Base-by-base conservation (phyloP, 108 stramenopile species). In the Fragilaria crotonensis region DNA sequence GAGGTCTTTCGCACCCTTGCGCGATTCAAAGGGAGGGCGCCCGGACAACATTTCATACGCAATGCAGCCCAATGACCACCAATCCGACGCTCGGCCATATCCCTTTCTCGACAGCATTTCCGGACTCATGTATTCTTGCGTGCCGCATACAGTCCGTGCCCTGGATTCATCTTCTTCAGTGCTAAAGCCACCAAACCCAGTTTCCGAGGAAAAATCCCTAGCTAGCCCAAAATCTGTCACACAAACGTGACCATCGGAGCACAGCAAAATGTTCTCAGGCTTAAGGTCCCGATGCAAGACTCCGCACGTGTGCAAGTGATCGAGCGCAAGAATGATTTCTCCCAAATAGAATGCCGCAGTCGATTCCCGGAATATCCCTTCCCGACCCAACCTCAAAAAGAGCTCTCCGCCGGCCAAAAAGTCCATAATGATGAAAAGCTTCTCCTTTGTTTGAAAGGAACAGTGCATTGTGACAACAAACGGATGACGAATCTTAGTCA, bases 161-260 rank as follows among this genome's bases (percentile, higher is more conserved):
- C 83, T 59, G 26, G 62, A 63, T 31, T 81, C 78, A 7, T 77
- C 76, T 23, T 72, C 78, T 2, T 70, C 77, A 25, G 63, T 71
- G 26, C 52, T 56, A 19, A 27, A 46, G 0, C 65, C 73, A 2
- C 59, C 48, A 29, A 55, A 48, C 18, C 64, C 72, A 26, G 45
- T 41, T 33, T 36, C 45, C 41, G 61, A 60, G 57, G 31, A 60
- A 67, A 92, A 85, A 55, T 94, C 89, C 65, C 95, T 97, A 21
- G 96, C 96, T 54, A 99, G 62, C 26, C 98, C 98, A 70, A 98
- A 99, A 68, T 99, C 98, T 0, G 98, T 99, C 23, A 99, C 33
- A 23, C 89, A 84, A 53, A 90, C 80, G 57, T 97, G 94, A 9
- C 97, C 97, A 68, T 97, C 93, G 25, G 64, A 69, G 25, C 78